Conservation (phyloP, 768 basidiomycete genomes). For the Kwoniella newhampshirensis region DNA sequence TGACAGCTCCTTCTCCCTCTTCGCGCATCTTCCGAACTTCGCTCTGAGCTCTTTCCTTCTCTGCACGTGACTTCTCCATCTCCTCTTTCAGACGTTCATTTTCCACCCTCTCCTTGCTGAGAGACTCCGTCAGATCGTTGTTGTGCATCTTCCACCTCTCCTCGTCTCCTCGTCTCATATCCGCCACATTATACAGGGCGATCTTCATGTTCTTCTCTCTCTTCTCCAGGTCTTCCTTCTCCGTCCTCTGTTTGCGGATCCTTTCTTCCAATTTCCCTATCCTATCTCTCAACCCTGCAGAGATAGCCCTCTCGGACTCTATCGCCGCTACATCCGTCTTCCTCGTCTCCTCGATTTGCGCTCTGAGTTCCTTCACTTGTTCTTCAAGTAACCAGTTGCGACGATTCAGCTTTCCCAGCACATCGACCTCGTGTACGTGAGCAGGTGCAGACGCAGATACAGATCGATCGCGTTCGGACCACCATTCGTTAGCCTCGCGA, state of each 20-base stretch:
- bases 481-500: slow-evolving; percentile 16
- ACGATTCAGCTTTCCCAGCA: slow-evolving; percentile 24
- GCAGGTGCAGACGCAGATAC: slow-evolving; percentile 1
- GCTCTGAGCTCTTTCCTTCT: neutral
- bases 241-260: slow-evolving; percentile 9
- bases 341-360: slow-evolving; percentile 8
- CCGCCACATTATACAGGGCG: neutral
- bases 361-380: slow-evolving; percentile 2
- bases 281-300: slow-evolving; percentile 34
- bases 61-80: neutral
- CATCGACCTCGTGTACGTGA: slow-evolving; percentile 17
- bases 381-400: slow-evolving; percentile 26
- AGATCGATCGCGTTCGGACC: slow-evolving; percentile 9
- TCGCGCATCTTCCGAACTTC: slow-evolving; percentile 1
- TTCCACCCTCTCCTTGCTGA: neutral
- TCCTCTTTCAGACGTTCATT: neutral
- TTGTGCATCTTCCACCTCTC: neutral
- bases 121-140: slow-evolving; percentile 5
- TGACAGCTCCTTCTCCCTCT: slow-evolving; percentile 3
- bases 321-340: slow-evolving; percentile 14
- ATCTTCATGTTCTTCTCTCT: slow-evolving; percentile 2
- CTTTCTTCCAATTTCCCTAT: slow-evolving; percentile 39
- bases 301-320: slow-evolving; percentile 27
- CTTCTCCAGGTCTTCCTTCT: slow-evolving; percentile 6
- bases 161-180: neutral